phyloP scores from a whole-genome alignment of 257 asterid genomes.

The Ophiorrhiza pumila region DNA sequence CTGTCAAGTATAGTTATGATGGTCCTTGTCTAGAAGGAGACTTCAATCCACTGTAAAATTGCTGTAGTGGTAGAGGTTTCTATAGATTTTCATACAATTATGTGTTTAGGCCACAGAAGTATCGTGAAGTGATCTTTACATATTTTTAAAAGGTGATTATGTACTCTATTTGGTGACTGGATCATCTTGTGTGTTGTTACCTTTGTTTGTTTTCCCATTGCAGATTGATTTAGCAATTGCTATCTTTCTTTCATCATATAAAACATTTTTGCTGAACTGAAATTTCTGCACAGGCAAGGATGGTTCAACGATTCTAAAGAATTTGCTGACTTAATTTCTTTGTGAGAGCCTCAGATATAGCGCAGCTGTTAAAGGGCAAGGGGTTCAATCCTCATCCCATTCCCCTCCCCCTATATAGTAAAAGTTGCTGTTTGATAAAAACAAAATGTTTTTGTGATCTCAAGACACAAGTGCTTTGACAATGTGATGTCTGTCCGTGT shows the following conservation, averaged over 20 bases:
- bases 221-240: background rate
- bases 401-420: no score
- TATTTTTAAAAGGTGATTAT: background rate
- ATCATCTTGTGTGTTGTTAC: background rate
- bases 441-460: no score
- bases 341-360: no score
- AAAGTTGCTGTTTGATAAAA: no score
- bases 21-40: constrained; percentile 1
- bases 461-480: background rate
- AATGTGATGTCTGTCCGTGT: background rate
- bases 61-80: background rate
- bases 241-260: background rate
- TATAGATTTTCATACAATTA: background rate
- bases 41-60: no score
- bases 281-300: background rate
- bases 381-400: no score
- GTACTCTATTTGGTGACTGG: background rate
- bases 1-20: background rate
- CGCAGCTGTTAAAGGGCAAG: no score
- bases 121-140: background rate
- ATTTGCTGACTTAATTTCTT: background rate
- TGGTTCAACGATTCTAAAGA: background rate
- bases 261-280: background rate
- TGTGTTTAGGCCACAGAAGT: background rate
- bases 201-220: background rate